phyloP scores from a whole-genome alignment of 1,284 basidiomycete genomes.

The Pyrrhoderma lamaoense region DNA sequence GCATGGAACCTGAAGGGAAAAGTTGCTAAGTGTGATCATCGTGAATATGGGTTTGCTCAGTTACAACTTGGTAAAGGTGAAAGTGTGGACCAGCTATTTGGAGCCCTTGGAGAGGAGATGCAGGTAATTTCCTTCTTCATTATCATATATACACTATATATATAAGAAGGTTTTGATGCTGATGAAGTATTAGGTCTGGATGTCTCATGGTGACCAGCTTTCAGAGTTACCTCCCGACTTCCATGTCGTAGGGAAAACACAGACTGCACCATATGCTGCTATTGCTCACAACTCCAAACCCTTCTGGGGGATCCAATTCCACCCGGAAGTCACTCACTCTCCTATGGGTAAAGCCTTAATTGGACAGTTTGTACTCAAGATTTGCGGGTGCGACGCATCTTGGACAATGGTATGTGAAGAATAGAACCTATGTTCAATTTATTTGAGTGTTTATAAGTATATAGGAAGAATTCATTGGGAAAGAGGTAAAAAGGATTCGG shows the following conservation, averaged over 20 bases:
- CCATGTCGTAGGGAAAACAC: slow-evolving; percentile 82
- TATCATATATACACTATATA: background rate
- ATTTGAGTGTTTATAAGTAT: background rate
- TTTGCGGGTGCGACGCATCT: slow-evolving; percentile 76
- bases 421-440: background rate
- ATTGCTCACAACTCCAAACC: slow-evolving; percentile 88
- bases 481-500: slow-evolving; percentile 92
- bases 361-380: slow-evolving; percentile 76
- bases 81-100: slow-evolving; percentile 75
- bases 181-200: slow-evolving; percentile 77
- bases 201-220: slow-evolving; percentile 98
- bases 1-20: slow-evolving; percentile 85
- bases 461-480: slow-evolving; percentile 95
- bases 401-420: slow-evolving; percentile 85
- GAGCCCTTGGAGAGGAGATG: slow-evolving; percentile 77
- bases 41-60: slow-evolving; percentile 93
- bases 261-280: slow-evolving; percentile 88
- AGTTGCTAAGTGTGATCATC: slow-evolving; percentile 84
- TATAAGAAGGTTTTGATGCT: background rate
- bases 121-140: slow-evolving; percentile 45
- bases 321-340: slow-evolving; percentile 97
- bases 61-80: slow-evolving; percentile 71
- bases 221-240: slow-evolving; percentile 79
- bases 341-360: slow-evolving; percentile 89
- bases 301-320: slow-evolving; percentile 97